phyloP scores from a whole-genome alignment of 2,329 filamentous ascomycete species.

The Aulographum hederae region DNA sequence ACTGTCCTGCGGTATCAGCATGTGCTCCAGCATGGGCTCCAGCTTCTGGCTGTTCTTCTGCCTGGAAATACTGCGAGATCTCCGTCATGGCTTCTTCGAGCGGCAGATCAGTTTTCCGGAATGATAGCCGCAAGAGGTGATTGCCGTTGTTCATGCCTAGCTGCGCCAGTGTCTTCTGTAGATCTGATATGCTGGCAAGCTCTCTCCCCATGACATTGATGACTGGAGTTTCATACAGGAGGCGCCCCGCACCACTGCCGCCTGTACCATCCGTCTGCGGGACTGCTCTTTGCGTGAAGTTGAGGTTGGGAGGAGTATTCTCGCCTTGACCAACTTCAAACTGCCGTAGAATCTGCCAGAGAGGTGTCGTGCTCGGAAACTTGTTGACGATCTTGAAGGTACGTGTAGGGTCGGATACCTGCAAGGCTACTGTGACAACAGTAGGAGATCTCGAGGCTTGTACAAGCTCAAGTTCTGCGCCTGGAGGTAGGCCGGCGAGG shows the following conservation, averaged over 20 bases:
- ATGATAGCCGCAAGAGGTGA: slow-evolving; percentile 60
- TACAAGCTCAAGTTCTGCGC: slow-evolving; percentile 84
- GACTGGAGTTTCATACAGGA: slow-evolving; percentile 78
- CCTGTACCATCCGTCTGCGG: slow-evolving; percentile 38
- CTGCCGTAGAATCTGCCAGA: slow-evolving; percentile 81
- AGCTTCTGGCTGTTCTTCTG: slow-evolving; percentile 12
- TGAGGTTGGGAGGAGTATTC: slow-evolving; percentile 35
- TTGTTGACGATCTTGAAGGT: slow-evolving; percentile 61
- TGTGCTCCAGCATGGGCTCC: slow-evolving; percentile 10
- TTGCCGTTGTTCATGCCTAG: slow-evolving; percentile 75
- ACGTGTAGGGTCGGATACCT: slow-evolving; percentile 58
- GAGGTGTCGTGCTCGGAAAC: slow-evolving; percentile 68
- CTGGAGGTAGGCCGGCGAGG: slow-evolving; percentile 62
- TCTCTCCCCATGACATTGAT: slow-evolving; percentile 71
- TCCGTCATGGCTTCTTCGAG: slow-evolving; percentile 71
- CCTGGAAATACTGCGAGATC: slow-evolving; percentile 58
- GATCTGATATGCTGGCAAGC: slow-evolving; percentile 55
- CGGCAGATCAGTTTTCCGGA: slow-evolving; percentile 57
- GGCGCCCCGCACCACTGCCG: slow-evolving; percentile 44
- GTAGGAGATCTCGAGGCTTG: slow-evolving; percentile 71
- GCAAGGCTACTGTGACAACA: slow-evolving; percentile 74
- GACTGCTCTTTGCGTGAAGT: slow-evolving; percentile 71
- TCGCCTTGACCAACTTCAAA: slow-evolving; percentile 65
- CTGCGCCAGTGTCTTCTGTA: slow-evolving; percentile 78
- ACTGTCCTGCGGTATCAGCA: slow-evolving; percentile 11